Evolutionary conservation across 441 rosid genomes (phyloP).

Genomic region (Euphorbia schlechtendalii): DNA sequence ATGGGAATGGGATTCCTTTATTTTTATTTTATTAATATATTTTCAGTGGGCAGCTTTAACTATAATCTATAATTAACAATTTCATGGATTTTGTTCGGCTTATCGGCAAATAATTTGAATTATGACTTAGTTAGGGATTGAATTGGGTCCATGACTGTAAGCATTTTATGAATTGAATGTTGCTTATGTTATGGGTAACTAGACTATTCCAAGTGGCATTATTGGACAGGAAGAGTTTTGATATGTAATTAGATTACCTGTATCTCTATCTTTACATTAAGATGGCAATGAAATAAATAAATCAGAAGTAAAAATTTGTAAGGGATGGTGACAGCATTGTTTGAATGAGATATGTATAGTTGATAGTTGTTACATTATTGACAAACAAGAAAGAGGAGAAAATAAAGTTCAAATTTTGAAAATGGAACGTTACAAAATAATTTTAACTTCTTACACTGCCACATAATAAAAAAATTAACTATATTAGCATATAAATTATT

Average conservation of each 20-base stretch:
- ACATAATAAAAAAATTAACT: too few species aligned
- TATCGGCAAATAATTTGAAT: constrained; percentile 25
- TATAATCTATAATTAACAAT: neutral
- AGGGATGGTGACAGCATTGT: neutral
- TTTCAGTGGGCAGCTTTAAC: constrained; percentile 19
- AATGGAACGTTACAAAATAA: neutral
- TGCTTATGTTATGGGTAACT: neutral
- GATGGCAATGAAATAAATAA: too few species aligned
- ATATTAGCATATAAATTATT: too few species aligned
- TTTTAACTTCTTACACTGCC: too few species aligned
- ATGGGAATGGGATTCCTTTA: constrained; percentile 22
- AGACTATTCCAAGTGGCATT: neutral
- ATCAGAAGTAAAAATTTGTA: too few species aligned
- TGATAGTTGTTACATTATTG: neutral
- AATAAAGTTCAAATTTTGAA: constrained; percentile 2
- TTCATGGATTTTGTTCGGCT: neutral
- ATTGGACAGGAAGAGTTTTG: constrained; percentile 11
- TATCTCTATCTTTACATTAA: constrained; percentile 5
- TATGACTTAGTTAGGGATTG: constrained; percentile 22
- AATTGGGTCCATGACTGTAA: constrained; percentile 20
- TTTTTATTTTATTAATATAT: constrained; percentile 5
- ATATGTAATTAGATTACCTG: constrained; percentile 3
- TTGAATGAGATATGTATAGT: neutral
- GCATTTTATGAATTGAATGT: constrained; percentile 17
- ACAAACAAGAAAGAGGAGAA: neutral